Percentiles rank a stretch among this genome's conserved stretches.
Evolutionary conservation across 192 early-diverging fungal genomes (phyloP).

Genomic region (Coemansia sp.): DNA sequence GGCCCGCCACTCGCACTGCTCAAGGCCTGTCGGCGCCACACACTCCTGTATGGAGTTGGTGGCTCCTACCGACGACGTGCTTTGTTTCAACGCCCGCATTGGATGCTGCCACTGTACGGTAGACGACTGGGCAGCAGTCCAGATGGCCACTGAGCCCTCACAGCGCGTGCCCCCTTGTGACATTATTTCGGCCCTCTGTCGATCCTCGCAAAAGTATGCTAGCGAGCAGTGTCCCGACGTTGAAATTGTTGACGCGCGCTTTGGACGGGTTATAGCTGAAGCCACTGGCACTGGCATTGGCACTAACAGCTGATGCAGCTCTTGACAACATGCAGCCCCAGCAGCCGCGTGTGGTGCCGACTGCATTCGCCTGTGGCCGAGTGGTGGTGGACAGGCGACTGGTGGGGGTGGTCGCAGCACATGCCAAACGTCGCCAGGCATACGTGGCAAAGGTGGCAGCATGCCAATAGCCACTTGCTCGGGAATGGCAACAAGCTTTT

Average conservation of each 20-base stretch:
- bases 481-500: not conserved
- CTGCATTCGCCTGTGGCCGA: constrained; percentile 14
- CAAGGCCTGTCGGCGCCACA: not conserved
- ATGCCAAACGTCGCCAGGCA: not conserved
- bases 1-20: constrained; percentile 20
- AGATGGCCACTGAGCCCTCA: not conserved
- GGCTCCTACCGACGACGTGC: not conserved
- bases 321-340: not conserved
- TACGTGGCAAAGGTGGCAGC: not conserved
- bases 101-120: not conserved
- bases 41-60: too few species aligned
- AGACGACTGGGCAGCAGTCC: not conserved
- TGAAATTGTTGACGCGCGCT: constrained; percentile 32
- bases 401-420: not conserved
- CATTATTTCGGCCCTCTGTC: not conserved
- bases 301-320: not conserved
- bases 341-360: constrained; percentile 7
- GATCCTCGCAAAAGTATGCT: not conserved
- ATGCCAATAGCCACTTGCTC: not conserved
- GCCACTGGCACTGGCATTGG: not conserved
- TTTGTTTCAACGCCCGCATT: not conserved
- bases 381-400: not conserved
- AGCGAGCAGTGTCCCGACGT: not conserved
- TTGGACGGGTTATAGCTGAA: not conserved
- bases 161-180: not conserved